Evolutionary conservation across 2,329 filamentous ascomycete species (phyloP), one percentile per base, ranked within the genome.

Genomic region (Ascocoryne sarcoides): DNA sequence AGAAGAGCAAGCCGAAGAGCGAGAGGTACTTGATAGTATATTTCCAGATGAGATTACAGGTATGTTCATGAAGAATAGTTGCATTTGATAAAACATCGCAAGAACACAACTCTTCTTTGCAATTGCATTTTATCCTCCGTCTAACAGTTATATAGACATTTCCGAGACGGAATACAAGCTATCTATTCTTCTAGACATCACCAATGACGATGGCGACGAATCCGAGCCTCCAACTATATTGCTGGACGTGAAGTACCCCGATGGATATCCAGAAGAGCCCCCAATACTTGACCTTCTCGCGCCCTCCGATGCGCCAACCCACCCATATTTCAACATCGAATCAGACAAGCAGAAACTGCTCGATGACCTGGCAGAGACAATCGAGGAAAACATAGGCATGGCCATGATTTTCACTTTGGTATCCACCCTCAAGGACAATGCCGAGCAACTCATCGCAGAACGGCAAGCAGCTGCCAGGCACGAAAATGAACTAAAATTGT

Each of bases 41-140:
- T 98, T 96, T 54, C 88, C 92, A 1, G 90, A 98, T 45, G 92
- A 98, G 67, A 95, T 98, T 54, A 90, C 82, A 74, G 84, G 88
- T 90, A 58, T 35, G 62, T 48, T 10, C 3, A 10, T 12, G 17
- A n/a, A 35, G 28, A 14, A 17, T 10, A 14, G 10, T 12, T 3
- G 30, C 19, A 20, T 4, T 14, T 37, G 14, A 14, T n/a, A n/a
- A n/a, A n/a, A n/a, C n/a, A n/a, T n/a, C n/a, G n/a, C n/a, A n/a
- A n/a, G n/a, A n/a, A n/a, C n/a, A n/a, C n/a, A n/a, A n/a, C n/a
- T n/a, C n/a, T n/a, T n/a, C n/a, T n/a, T n/a, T n/a, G n/a, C n/a
- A n/a, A n/a, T n/a, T n/a, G n/a, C n/a, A n/a, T n/a, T n/a, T n/a
- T n/a, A n/a, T n/a, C n/a, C n/a, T n/a, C 23, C 21, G 19, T 14